Conservation (phyloP, 306 rosid species). For the Gynostemma pentaphyllum region DNA sequence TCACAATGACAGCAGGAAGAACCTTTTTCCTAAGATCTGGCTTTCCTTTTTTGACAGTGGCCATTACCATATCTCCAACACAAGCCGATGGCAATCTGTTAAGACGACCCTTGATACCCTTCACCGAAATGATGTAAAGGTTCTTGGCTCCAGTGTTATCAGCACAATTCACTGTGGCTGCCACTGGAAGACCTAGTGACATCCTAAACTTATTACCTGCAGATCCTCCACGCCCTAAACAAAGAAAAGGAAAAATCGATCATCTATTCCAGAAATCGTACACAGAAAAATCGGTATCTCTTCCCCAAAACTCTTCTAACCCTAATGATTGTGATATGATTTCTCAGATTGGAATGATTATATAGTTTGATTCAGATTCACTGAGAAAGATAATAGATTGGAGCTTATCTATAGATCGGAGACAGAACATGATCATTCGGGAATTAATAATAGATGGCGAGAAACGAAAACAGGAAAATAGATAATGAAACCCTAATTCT, state of each 20-base stretch:
- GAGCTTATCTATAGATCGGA: too few species aligned
- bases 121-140: conserved; percentile 42
- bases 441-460: too few species aligned
- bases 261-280: neutral
- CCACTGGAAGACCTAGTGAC: conserved; percentile 72
- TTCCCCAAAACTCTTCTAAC: neutral
- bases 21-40: conserved; percentile 69
- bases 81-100: conserved; percentile 59
- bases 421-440: neutral
- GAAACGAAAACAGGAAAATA: neutral
- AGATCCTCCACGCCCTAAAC: conserved; percentile 52
- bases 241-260: neutral
- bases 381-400: neutral
- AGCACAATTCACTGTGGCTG: conserved; percentile 62
- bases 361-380: neutral
- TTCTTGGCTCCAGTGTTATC: conserved; percentile 60
- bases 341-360: neutral
- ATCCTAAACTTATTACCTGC: conserved; percentile 66
- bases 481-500: neutral
- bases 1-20: conserved; percentile 50
- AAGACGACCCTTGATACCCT: conserved; percentile 51
- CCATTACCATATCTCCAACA: conserved; percentile 69
- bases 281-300: neutral
- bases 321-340: neutral
- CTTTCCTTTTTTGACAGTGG: conserved; percentile 55